Evolutionary conservation across 2,329 filamentous ascomycete genomes (phyloP).

Genomic region (Xylaria multiplex): DNA sequence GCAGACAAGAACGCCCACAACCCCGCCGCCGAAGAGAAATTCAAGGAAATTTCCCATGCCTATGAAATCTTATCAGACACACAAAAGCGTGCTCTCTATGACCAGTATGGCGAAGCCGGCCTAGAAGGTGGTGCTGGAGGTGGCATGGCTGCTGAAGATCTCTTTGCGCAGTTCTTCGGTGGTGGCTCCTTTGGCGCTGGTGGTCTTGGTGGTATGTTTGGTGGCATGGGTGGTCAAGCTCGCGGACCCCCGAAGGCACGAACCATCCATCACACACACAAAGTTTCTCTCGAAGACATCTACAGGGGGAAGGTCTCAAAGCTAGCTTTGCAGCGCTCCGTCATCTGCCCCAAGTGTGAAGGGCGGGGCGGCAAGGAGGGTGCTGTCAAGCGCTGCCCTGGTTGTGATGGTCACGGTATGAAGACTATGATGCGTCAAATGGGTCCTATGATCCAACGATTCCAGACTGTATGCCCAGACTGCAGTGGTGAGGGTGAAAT

Average conservation of each 20-base stretch:
- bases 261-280: conserved; percentile 98
- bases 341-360: conserved; percentile 95
- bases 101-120: conserved; percentile 97
- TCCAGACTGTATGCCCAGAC: conserved; percentile 98
- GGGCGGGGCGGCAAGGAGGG: conserved; percentile 97
- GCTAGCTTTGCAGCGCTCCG: conserved; percentile 93
- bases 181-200: conserved; percentile 72
- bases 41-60: conserved; percentile 96
- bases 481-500: conserved; percentile 97
- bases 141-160: conserved; percentile 94
- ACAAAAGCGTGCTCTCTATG: conserved; percentile 91
- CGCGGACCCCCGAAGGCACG: conserved; percentile 87
- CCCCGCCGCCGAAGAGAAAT: conserved; percentile 93
- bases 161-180: conserved; percentile 97
- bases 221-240: conserved; percentile 78
- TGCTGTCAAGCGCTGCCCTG: conserved; percentile 90
- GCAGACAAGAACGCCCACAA: conserved; percentile 96
- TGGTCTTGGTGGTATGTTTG: conserved; percentile 82
- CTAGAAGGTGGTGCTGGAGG: conserved; percentile 86
- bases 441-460: conserved; percentile 99
- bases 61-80: conserved; percentile 94
- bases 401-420: conserved; percentile 95
- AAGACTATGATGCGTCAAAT: conserved; percentile 99
- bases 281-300: conserved; percentile 96
- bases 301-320: conserved; percentile 99